Evolutionary conservation across 192 early-diverging fungal genomes (phyloP), one percentile per base, ranked within the genome.

Genomic region (Podila verticillata): DNA sequence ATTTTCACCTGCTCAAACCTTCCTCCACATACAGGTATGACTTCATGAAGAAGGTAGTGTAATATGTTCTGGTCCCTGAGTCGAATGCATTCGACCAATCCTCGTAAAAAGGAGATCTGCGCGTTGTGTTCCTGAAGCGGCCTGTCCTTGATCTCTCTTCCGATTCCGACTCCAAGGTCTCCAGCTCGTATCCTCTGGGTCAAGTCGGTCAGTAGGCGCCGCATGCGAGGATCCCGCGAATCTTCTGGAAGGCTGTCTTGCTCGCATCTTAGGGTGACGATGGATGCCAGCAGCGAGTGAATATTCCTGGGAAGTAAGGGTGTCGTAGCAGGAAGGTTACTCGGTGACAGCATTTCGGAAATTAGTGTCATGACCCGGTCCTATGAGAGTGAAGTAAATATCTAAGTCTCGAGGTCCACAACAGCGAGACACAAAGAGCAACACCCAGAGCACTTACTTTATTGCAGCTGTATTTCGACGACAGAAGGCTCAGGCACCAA

Each of bases 401-500:
- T 8, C 22, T 47, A 26, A 19, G 7, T 57, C 7, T 39, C 3
- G 39, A 57, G 30, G 6, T 35, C 24, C 20, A 20, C 15, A 6
- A 24, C 15, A 6, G 15, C 10, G 59, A 17, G 15, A 31, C 19
- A 0, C 7, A 8, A 17, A 0, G 28, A 61, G 7, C 17, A 61
- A n/a, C 31, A 15, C 3, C 20, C 9, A 13, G 3, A n/a, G 17
- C 8, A 19, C 47, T 48, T 68, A 80, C 77, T 65, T 80, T 80
- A 15, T 72, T 72, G n/a, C 77, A 80, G 34, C 70, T 48, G 34
- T 68, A 80, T 64, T 60, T 68, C 20, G 59, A 51, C 32, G 77
- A 80, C 5, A 80, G 56, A 7, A 80, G 66, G 12, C 44, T 68
- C 24, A 80, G 64, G 47, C 77, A 72, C 77, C 77, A 80, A 7